These are phyloP conservation scores for Yarrowia sp. DNA, from an alignment of 805 yeast species.

Conservation along the genomic window DNA sequence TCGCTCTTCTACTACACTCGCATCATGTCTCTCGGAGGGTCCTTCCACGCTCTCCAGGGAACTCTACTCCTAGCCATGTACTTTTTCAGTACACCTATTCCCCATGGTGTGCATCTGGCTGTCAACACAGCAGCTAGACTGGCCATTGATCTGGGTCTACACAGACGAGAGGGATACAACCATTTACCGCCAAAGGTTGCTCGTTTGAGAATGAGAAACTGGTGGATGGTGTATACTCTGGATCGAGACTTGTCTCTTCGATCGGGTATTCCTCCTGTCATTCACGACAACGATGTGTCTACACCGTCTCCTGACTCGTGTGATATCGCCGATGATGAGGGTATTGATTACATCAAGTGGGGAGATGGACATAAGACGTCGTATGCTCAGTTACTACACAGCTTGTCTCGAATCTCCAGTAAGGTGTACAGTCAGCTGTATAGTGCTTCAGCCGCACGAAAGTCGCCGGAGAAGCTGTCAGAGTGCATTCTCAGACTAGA, in stretches of 20 bases:
- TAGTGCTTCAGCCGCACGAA: slow-evolving; percentile 29
- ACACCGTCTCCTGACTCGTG: slow-evolving; percentile 25
- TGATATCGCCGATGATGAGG: slow-evolving; percentile 4
- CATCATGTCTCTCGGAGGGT: slow-evolving; percentile 51
- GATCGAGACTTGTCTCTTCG: slow-evolving; percentile 48
- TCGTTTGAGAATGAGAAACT: slow-evolving; percentile 43
- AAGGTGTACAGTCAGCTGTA: slow-evolving; percentile 28
- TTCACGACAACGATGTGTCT: slow-evolving; percentile 33
- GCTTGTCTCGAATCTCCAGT: slow-evolving; percentile 24
- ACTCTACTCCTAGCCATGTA: slow-evolving; percentile 47
- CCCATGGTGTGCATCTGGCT: slow-evolving; percentile 42
- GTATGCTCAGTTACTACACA: slow-evolving; percentile 10
- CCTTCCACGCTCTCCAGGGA: slow-evolving; percentile 52
- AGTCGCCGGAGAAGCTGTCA: slow-evolving; percentile 28
- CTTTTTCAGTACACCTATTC: slow-evolving; percentile 31
- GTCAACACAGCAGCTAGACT: slow-evolving; percentile 47
- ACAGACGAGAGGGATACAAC: slow-evolving; percentile 47
- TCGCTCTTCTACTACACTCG: slow-evolving; percentile 55
- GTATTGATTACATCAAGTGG: slow-evolving; percentile 18
- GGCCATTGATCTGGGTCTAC: slow-evolving; percentile 57
- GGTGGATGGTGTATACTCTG: slow-evolving; percentile 50
- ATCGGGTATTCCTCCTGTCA: slow-evolving; percentile 51
- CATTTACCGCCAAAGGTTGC: slow-evolving; percentile 43
- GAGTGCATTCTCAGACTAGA: slow-evolving; percentile 30
- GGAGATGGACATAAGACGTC: slow-evolving; percentile 6